Evolutionary conservation across 148 eudicot species (phyloP).

Genomic region (Pharnaceum exiguum): DNA sequence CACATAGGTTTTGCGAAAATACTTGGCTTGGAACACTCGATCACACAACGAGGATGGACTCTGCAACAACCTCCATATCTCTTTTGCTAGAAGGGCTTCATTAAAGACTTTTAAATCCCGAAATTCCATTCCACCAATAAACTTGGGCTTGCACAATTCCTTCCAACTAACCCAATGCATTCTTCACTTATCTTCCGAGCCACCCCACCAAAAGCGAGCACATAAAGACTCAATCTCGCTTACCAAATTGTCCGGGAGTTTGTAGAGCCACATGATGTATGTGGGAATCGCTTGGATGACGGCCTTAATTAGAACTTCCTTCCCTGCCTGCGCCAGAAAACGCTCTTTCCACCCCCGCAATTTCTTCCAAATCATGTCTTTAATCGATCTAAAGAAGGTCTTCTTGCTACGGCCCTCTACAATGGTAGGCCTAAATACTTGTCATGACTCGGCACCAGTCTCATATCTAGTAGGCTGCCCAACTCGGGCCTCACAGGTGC

Average conservation of each 20-base stretch:
- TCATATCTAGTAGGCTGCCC: not conserved
- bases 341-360: no score
- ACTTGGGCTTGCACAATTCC: not conserved
- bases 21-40: no score
- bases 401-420: not conserved
- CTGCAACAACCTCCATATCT: no score
- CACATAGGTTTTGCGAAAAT: no score
- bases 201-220: not conserved
- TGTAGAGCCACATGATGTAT: not conserved
- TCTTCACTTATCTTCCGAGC: not conserved
- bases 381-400: not conserved
- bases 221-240: not conserved
- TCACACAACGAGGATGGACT: no score
- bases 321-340: not conserved
- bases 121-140: not conserved
- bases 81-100: not conserved
- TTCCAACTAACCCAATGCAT: not conserved
- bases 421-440: not conserved
- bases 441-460: not conserved
- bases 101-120: not conserved
- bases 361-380: not conserved
- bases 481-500: not conserved
- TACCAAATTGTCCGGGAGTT: not conserved
- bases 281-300: not conserved
- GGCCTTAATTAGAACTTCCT: not conserved